Percentiles rank a stretch among this genome's conserved stretches.
These are phyloP conservation scores for Suhomyces anneliseae DNA, from an alignment of 1,139 yeast genomes.

Conservation along the genomic window DNA sequence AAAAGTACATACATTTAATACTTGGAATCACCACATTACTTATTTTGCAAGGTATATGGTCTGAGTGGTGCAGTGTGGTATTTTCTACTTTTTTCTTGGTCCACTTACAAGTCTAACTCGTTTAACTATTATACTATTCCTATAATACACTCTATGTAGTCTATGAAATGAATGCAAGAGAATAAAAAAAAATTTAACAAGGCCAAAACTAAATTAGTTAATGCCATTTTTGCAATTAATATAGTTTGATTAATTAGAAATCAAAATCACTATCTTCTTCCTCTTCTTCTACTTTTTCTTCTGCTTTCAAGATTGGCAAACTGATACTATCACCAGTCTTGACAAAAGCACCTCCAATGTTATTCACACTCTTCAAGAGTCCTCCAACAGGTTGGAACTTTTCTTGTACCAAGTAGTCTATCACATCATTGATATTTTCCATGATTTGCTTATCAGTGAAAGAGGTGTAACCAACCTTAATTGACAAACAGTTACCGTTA, in stretches of 20 bases:
- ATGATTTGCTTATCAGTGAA: conserved; percentile 46
- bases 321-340: conserved; percentile 67
- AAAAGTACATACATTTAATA: too few relatives aligned
- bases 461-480: conserved; percentile 54
- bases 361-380: conserved; percentile 39
- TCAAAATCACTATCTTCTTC: conserved; percentile 32
- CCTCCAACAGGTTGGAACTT: conserved; percentile 62
- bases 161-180: too few relatives aligned
- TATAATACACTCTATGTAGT: too few relatives aligned
- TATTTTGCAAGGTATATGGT: too few relatives aligned
- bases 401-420: conserved; percentile 50
- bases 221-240: too few relatives aligned
- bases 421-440: conserved; percentile 55
- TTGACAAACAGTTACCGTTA: conserved; percentile 51
- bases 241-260: conserved; percentile 15
- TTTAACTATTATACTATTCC: too few relatives aligned
- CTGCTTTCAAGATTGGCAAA: conserved; percentile 38
- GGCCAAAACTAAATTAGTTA: too few relatives aligned
- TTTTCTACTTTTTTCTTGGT: too few relatives aligned
- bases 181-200: too few relatives aligned
- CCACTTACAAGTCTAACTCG: too few relatives aligned
- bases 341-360: conserved; percentile 52
- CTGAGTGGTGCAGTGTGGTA: too few relatives aligned
- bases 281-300: conserved; percentile 17
- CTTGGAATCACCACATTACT: too few relatives aligned